Base-by-base conservation (phyloP, 164 flowering plant genomes). In the Vitis rupestris region DNA sequence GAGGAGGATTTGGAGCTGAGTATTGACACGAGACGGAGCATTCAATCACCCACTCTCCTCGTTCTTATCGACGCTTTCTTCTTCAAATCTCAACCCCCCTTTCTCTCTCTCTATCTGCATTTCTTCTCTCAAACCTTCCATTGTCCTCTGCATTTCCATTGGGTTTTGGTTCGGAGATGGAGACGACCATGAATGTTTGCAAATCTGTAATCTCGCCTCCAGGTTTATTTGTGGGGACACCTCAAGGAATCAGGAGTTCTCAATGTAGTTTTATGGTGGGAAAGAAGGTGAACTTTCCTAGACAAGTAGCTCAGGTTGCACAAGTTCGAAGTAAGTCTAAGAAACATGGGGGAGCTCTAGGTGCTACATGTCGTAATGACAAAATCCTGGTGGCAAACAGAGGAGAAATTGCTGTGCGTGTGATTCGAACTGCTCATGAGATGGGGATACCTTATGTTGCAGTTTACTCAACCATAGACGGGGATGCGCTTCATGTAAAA, bases 391-490 rank as follows among this genome's bases (percentile, higher is more conserved):
- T 95, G 61, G 97, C 99, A 37, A 95, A 95, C 75, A 90, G 99
- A 84, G 99, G 99, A 68, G 99, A 95, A 74, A 95, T 95, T 79
- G 99, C 99, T 12, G 98, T 95, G 14, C 94, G 99, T 66, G 88
- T 93, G 55, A 95, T 95, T 59, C 80, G 97, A 71, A 91, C 98
- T 70, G 99, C 99, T 52, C 98, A 95, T 74, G 98, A 93, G 81
- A 69, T 93, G 91, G 99, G 97, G 10, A 95, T 95, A 53, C 97
- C 99, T 5, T 95, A 98, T 82, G 99, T 93, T 56, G 97, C 98
- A 27, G 97, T 95, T 67, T 89, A 95, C 81, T 95, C 99, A 55
- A 95, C 98, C 23, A 93, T 95, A 62, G 99, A 95, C 69, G 88
- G 87, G 84, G 99, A 95, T 82, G 98, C 98, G 4, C 94, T 95